These are phyloP conservation scores for Suhomyces vadensis DNA, from an alignment of 805 yeast species.

Conservation along the genomic window DNA sequence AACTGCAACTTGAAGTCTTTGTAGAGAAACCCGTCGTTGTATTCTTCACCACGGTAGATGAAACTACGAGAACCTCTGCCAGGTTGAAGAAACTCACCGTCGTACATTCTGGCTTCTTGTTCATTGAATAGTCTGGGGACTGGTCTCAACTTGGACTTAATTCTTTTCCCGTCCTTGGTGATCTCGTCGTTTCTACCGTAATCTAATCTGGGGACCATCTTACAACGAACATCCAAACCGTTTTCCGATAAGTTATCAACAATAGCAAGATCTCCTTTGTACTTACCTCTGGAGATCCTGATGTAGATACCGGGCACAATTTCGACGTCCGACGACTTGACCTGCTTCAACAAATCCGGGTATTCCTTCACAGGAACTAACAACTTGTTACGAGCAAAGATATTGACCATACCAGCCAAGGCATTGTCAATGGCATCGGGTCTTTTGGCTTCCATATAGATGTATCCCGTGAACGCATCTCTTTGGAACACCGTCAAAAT, in stretches of 20 bases:
- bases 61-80: constrained; percentile 62
- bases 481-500: constrained; percentile 91
- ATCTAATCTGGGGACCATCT: constrained; percentile 89
- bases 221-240: constrained; percentile 92
- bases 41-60: constrained; percentile 83
- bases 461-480: constrained; percentile 87
- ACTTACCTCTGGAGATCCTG: constrained; percentile 85
- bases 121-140: constrained; percentile 85
- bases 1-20: constrained; percentile 85
- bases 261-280: constrained; percentile 88
- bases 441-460: constrained; percentile 91
- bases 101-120: constrained; percentile 84
- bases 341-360: constrained; percentile 89
- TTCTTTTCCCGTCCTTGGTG: constrained; percentile 46
- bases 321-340: constrained; percentile 82
- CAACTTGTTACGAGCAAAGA: constrained; percentile 69
- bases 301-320: constrained; percentile 91
- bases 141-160: constrained; percentile 69
- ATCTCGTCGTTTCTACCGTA: constrained; percentile 68
- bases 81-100: constrained; percentile 67
- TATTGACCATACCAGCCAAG: constrained; percentile 84
- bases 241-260: constrained; percentile 92
- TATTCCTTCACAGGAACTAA: constrained; percentile 94
- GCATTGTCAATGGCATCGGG: constrained; percentile 91
- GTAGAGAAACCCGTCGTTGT: constrained; percentile 80